Base-by-base conservation (phyloP, 106 monocot species). In the Allium cepa region DNA sequence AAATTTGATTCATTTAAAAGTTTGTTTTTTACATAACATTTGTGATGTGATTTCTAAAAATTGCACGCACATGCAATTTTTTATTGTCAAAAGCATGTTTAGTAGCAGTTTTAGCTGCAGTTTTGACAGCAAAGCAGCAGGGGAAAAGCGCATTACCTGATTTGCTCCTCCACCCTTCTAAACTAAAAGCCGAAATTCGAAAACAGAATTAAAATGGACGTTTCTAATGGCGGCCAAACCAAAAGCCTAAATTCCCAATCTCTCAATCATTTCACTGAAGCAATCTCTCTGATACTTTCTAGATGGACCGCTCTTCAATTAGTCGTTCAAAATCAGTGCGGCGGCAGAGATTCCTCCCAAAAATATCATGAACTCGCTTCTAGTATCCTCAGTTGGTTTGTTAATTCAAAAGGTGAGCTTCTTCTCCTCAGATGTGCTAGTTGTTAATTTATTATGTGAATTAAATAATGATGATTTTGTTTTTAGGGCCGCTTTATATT, bases 271-370 rank as follows among this genome's bases (percentile, higher is more conserved):
- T 56, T 73, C 28, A 50, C 22, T 7, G 81, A 85, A 51, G 81
- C 81, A 11, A 74, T 85, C 69, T 69, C 64, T 16, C 78, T 78
- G 18, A 62, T 85, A 10, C 76, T 85, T 28, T 78, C 81, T 8
- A 62, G 78, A 8, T 85, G 85, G 85, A 69, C 72, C 3, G 81
- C 85, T 9, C 78, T 81, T 14, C 85, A 85, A 67, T 69, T 81
- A 71, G 85, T 78, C 26, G 57, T 85, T 1, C 61, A 69, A 66
- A 76, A 76, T 46, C 75, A 70, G 55, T 82, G 86, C 82, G 81
- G 79, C 22, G 82, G 86, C 11, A 48, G 70, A 7, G 79, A 79
- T 53, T 82, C 81, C n/a, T 69, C 66, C 36, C 52, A 50, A 62
- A 81, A 81, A 18, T 68, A 59, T 10, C 59, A 72, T 11, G 78